Base-by-base conservation (phyloP, 2,329 filamentous ascomycete species). In the Colletotrichum salicis region DNA sequence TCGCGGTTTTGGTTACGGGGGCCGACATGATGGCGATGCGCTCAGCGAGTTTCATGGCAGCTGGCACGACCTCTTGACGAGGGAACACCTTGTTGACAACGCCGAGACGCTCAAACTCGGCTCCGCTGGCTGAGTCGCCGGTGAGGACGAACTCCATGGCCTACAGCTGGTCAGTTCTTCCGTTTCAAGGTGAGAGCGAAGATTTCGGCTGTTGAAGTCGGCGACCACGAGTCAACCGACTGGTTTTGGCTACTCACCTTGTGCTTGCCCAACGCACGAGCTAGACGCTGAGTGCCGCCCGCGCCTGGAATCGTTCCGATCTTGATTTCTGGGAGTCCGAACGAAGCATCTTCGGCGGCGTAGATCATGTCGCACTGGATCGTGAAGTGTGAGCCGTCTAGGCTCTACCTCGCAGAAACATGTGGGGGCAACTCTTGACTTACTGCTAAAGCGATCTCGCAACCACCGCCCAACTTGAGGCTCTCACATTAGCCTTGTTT, bases 361-460 rank as follows among this genome's bases (percentile, higher is more conserved):
- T 82, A 79, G 64, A 84, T 82, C 51, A 84, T 75, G 71, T 84
- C 82, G 64, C 82, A 84, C 81, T 83, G 10, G 56, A 22, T 29
- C 15, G 13, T 76, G n/a, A 52, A 41, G 15, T 13, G 35, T 59
- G 19, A 60, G 15, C 51, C 37, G 27, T 29, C 45, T 10, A 27
- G 10, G 55, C 59, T 51, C 7, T n/a, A 19, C 41, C 31, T 67
- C 63, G 60, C 58, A 64, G 33, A 22, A 22, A 15, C 11, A 54
- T 41, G 31, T 54, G 31, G 7, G 1, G 29, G 27, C 33, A 27
- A 45, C 24, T 55, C 27, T 58, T 55, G 45, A 73, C 63, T 58
- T 71, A 86, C 84, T 75, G 83, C 83, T 35, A 87, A 78, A 4
- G 85, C 85, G 54, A 88, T 76, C 69, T 87, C 86, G 64, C 86